Evolutionary conservation across 768 basidiomycete species (phyloP).

Genomic region (Tulasnella sp.): DNA sequence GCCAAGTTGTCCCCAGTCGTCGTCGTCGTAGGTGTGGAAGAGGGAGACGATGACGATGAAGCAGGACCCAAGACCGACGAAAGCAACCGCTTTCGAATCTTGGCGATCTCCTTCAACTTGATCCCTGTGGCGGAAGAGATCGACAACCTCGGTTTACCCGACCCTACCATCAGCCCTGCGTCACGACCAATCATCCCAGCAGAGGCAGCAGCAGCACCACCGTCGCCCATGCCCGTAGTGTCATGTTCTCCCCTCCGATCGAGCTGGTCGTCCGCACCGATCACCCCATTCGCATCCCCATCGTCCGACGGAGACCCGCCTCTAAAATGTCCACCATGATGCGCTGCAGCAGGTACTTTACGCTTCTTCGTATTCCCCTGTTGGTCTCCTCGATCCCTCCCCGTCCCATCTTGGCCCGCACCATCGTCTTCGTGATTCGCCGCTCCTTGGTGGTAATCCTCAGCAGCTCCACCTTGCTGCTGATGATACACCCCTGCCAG

Average conservation of each 20-base stretch:
- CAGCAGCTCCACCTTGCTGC: no score
- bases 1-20: constrained; percentile 51
- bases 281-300: constrained; percentile 34
- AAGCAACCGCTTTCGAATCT: constrained; percentile 59
- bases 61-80: constrained; percentile 60
- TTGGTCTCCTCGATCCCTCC: constrained; percentile 52
- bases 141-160: constrained; percentile 11
- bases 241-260: constrained; percentile 35
- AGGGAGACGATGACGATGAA: constrained; percentile 32
- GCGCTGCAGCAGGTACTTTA: constrained; percentile 57
- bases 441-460: not conserved
- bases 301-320: constrained; percentile 27
- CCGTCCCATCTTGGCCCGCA: constrained; percentile 50
- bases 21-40: not conserved
- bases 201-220: constrained; percentile 12
- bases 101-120: constrained; percentile 68
- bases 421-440: constrained; percentile 33
- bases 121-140: constrained; percentile 46
- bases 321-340: constrained; percentile 4
- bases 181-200: not conserved
- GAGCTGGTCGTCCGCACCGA: not conserved
- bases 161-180: not conserved
- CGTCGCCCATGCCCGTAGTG: constrained; percentile 27
- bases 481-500: not conserved
- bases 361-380: constrained; percentile 83